Evolutionary conservation across 1,139 yeast genomes (phyloP), one percentile per base, ranked within the genome.

Genomic region (Pichia sp.): DNA sequence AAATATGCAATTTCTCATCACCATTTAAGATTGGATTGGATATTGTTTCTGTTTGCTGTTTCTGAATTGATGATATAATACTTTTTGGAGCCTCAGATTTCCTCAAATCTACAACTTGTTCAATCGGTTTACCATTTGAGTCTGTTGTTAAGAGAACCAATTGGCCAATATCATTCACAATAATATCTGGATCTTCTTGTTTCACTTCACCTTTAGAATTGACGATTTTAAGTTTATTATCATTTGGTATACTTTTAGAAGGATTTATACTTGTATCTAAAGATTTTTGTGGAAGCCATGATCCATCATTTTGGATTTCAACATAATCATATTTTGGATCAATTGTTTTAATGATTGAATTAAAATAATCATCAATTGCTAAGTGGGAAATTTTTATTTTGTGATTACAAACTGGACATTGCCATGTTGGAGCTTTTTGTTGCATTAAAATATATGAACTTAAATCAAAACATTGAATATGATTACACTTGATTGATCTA

Each of bases 401-500:
- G 4, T 60, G 61, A 45, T 69, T 72, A 56, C 94, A 84, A 11
- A 80, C 69, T 0, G 90, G 90, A 56, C 94, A 84, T 36, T 63
- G 64, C 87, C 87, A 82, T 0, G 78, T 71, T 0, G 89, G 80
- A 1, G 76, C 67, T 55, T 78, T 82, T 40, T 69, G 66, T 56
- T 83, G 92, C 29, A 81, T 68, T 48, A 74, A 71, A 12, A 84
- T 56, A 56, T 72, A 84, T 42, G 80, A 74, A 27, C 68, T 59
- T 0, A 80, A 82, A 62, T 84, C 94, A 62, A 83, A 83, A 55
- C 92, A 83, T 55, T 78, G 82, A n/a, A 80, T 62, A 59, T 84
- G 94, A 34, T 73, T 66, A 61, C 92, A 84, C 45, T 64, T 68
- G 0, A 70, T 64, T 2, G 86, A 75, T 53, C 78, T 76, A 2